A percentile compares a stretch with the other conserved stretches of the same genome.
Evolutionary conservation across 129 eudicot species (phyloP).

Genomic region (Artemisia annua): DNA sequence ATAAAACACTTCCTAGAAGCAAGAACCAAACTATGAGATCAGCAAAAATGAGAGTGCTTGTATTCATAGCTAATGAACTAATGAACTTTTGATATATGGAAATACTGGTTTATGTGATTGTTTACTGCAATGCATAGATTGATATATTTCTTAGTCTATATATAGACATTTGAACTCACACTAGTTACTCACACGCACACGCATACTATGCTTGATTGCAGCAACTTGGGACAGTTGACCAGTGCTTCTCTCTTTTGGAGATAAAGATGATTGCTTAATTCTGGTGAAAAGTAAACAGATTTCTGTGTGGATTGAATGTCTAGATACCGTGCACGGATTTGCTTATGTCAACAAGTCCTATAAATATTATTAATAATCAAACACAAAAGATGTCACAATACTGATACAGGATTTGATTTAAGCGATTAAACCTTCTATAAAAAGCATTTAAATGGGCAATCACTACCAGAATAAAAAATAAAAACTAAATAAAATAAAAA

Average conservation of each 20-base stretch:
- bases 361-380: no score
- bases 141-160: neutral
- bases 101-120: neutral
- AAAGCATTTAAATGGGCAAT: no score
- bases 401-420: no score
- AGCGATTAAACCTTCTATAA: no score
- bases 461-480: no score
- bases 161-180: constrained; percentile 16
- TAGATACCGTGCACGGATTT: neutral
- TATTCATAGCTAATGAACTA: constrained; percentile 15
- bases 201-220: neutral
- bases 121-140: constrained; percentile 4
- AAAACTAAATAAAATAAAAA: no score
- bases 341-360: neutral
- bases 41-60: neutral
- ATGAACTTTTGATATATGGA: neutral
- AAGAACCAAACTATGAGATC: constrained; percentile 22
- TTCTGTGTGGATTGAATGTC: neutral
- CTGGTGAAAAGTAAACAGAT: constrained; percentile 17
- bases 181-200: neutral
- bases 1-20: constrained; percentile 25
- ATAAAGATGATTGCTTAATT: constrained; percentile 32
- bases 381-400: no score
- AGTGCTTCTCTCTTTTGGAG: constrained; percentile 13
- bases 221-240: constrained; percentile 33